These are phyloP conservation scores for Aspergillus transmontanensis DNA, from an alignment of 2,329 filamentous ascomycete species.

Conservation along the genomic window DNA sequence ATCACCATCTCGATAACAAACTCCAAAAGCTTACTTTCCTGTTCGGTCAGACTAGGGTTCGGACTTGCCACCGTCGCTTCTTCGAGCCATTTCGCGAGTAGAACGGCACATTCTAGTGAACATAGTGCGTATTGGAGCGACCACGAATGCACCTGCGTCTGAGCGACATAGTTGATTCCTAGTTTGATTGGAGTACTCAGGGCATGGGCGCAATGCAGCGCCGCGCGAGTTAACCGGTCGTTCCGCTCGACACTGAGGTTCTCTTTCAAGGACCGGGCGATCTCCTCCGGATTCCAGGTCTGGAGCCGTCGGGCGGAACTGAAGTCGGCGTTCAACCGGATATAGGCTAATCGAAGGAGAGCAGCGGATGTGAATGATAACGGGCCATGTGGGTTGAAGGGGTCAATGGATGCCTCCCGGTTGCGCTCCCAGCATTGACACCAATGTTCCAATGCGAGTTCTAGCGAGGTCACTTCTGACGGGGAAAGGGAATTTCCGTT, in stretches of 20 bases:
- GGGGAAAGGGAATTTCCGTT: conserved; percentile 26
- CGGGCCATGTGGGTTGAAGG: conserved; percentile 36
- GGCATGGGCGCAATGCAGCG: conserved; percentile 58
- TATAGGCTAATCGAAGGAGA: conserved; percentile 36
- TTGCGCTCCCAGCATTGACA: conserved; percentile 41
- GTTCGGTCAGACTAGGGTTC: conserved; percentile 31
- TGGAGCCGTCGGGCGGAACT: conserved; percentile 35
- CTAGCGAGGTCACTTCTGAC: conserved; percentile 28
- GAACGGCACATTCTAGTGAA: conserved; percentile 57
- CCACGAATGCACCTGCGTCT: conserved; percentile 61
- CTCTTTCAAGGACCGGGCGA: conserved; percentile 33
- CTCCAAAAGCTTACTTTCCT: conserved; percentile 35
- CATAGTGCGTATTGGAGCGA: conserved; percentile 60
- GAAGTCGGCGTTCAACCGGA: conserved; percentile 38
- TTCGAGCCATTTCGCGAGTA: conserved; percentile 53
- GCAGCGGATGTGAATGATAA: conserved; percentile 38
- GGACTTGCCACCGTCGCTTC: conserved; percentile 31
- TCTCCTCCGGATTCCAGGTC: conserved; percentile 34
- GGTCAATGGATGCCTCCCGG: conserved; percentile 37
- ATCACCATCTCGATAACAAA: conserved; percentile 42
- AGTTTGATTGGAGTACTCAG: conserved; percentile 59
- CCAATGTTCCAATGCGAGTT: conserved; percentile 38
- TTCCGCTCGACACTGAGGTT: conserved; percentile 48
- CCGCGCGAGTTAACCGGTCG: conserved; percentile 48
- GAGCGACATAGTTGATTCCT: conserved; percentile 57